These are phyloP conservation scores for Candida dajiaensis DNA, from an alignment of 805 yeast species.

Conservation along the genomic window DNA sequence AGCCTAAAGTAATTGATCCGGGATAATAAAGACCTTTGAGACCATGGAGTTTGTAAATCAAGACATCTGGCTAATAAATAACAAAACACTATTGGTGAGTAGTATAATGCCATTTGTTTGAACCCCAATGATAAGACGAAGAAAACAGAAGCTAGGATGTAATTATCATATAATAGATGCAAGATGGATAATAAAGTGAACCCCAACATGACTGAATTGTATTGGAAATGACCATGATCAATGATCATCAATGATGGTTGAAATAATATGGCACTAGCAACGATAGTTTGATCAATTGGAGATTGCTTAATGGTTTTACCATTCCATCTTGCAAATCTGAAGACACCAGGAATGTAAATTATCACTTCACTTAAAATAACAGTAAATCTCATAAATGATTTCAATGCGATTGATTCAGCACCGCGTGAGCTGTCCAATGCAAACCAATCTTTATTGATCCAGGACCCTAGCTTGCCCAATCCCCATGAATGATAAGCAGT, in stretches of 20 bases:
- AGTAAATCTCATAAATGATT: slow-evolving; percentile 80
- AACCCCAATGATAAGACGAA: slow-evolving; percentile 76
- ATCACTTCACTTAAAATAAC: slow-evolving; percentile 70
- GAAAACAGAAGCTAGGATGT: slow-evolving; percentile 63
- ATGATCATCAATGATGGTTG: slow-evolving; percentile 80
- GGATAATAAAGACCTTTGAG: slow-evolving; percentile 23
- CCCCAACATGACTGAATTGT: slow-evolving; percentile 92
- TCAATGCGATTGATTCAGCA: slow-evolving; percentile 56
- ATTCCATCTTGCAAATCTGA: slow-evolving; percentile 63
- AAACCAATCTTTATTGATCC: slow-evolving; percentile 71
- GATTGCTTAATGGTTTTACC: slow-evolving; percentile 54
- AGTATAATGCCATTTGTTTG: slow-evolving; percentile 94
- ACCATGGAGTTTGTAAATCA: slow-evolving; percentile 11
- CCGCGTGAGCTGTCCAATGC: slow-evolving; percentile 71
- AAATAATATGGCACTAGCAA: slow-evolving; percentile 71
- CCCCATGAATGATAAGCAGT: slow-evolving; percentile 91
- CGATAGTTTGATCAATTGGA: slow-evolving; percentile 70
- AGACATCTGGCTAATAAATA: slow-evolving; percentile 57
- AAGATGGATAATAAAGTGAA: slow-evolving; percentile 63
- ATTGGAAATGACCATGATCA: slow-evolving; percentile 98
- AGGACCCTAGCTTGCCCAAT: slow-evolving; percentile 64
- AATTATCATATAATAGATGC: slow-evolving; percentile 57
- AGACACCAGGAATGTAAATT: slow-evolving; percentile 74
- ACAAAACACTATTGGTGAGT: slow-evolving; percentile 82
- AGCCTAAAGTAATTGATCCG: slow-evolving; percentile 53